Conservation (phyloP, 352 stramenopile species). For the Phytophthora sojae region DNA sequence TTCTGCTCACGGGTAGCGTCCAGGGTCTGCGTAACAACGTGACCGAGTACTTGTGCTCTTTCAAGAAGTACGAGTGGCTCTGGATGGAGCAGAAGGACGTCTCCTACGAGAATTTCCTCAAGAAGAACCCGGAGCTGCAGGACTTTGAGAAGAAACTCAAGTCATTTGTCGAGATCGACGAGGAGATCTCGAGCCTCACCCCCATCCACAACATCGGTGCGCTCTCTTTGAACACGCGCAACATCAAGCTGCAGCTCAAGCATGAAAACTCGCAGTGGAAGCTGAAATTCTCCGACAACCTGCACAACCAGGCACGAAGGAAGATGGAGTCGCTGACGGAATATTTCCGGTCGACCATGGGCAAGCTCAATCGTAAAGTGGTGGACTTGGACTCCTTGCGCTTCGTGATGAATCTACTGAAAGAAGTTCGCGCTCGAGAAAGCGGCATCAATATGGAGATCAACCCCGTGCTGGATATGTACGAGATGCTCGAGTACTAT, state of each 20-base stretch:
- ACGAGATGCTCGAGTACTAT: slow-evolving; percentile 97
- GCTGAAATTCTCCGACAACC: slow-evolving; percentile 97
- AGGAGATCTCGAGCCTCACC: slow-evolving; percentile 91
- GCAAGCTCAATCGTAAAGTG: slow-evolving; percentile 94
- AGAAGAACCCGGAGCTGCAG: slow-evolving; percentile 94
- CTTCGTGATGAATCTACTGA: slow-evolving; percentile 98
- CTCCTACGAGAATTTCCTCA: slow-evolving; percentile 95
- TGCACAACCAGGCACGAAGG: slow-evolving; percentile 94
- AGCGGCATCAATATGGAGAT: slow-evolving; percentile 99
- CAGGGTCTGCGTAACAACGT: slow-evolving; percentile 98
- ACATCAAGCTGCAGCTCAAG: slow-evolving; percentile 97
- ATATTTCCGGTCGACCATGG: slow-evolving; percentile 95
- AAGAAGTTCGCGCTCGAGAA: slow-evolving; percentile 97
- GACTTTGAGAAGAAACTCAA: slow-evolving; percentile 97
- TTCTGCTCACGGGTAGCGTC: slow-evolving; percentile 97
- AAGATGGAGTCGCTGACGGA: slow-evolving; percentile 96
- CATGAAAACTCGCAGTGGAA: slow-evolving; percentile 98
- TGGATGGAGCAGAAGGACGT: slow-evolving; percentile 98
- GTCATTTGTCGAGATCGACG: slow-evolving; percentile 95
- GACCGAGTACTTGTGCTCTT: slow-evolving; percentile 96
- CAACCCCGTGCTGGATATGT: slow-evolving; percentile 98
- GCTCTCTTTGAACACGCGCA: slow-evolving; percentile 96
- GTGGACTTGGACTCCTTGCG: slow-evolving; percentile 97
- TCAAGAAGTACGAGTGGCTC: slow-evolving; percentile 97
- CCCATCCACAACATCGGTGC: slow-evolving; percentile 97